Percentiles rank a stretch among this genome's conserved stretches.
These are phyloP conservation scores for Clonostachys rosea DNA, from an alignment of 2,329 filamentous ascomycete species.

Conservation along the genomic window DNA sequence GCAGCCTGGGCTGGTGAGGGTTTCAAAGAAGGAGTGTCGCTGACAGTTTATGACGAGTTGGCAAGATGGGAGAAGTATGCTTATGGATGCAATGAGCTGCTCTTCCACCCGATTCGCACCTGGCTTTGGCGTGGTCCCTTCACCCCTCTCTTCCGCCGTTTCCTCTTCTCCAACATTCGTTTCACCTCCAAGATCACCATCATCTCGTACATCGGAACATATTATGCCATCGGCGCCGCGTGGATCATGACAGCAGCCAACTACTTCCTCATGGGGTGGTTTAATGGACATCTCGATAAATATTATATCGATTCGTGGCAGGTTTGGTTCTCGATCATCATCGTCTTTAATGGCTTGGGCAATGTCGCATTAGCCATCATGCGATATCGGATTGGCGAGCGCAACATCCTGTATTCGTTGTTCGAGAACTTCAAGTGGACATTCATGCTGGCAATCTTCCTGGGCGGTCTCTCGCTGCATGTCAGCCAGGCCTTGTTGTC, in stretches of 20 bases:
- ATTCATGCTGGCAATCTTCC: slow-evolving; percentile 70
- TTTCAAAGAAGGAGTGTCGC: slow-evolving; percentile 78
- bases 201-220: slow-evolving; percentile 73
- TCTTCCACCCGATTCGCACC: slow-evolving; percentile 72
- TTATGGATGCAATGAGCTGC: slow-evolving; percentile 76
- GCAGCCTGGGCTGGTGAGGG: slow-evolving; percentile 71
- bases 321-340: slow-evolving; percentile 76
- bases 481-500: slow-evolving; percentile 73
- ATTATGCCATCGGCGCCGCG: slow-evolving; percentile 73
- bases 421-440: slow-evolving; percentile 72
- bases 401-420: slow-evolving; percentile 49
- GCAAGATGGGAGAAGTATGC: slow-evolving; percentile 86
- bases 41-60: slow-evolving; percentile 81
- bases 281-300: slow-evolving; percentile 72
- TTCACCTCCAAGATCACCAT: slow-evolving; percentile 74
- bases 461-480: slow-evolving; percentile 77
- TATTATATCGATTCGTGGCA: slow-evolving; percentile 78
- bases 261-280: slow-evolving; percentile 75
- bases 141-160: slow-evolving; percentile 71
- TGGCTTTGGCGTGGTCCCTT: slow-evolving; percentile 74
- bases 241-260: slow-evolving; percentile 71
- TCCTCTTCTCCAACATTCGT: slow-evolving; percentile 69
- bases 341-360: slow-evolving; percentile 72
- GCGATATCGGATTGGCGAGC: slow-evolving; percentile 66
- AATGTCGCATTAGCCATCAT: slow-evolving; percentile 69